Conservation (phyloP, 75 land plant genomes). For the Sequoia sempervirens region DNA sequence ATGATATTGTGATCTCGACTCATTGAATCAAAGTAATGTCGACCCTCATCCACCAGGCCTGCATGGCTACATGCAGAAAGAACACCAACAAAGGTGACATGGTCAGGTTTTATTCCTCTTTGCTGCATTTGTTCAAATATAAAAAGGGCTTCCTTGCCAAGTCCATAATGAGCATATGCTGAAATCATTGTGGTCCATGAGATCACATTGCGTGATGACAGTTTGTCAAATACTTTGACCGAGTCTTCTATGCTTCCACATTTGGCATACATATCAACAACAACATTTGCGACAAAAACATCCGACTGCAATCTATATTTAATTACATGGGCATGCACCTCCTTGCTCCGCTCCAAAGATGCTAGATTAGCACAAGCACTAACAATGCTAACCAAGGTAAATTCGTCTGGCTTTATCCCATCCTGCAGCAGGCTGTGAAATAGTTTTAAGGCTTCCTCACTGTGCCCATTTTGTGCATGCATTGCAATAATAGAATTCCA, state of each 20-base stretch:
- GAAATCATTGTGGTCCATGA: constrained; percentile 71
- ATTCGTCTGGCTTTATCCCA: constrained; percentile 39
- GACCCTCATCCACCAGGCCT: background rate
- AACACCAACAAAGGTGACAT: constrained; percentile 3
- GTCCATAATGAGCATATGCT: constrained; percentile 55
- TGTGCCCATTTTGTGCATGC: constrained; percentile 39
- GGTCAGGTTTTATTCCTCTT: background rate
- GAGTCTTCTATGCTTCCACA: constrained; percentile 47
- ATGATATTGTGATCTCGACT: constrained; percentile 23
- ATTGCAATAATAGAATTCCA: constrained; percentile 72
- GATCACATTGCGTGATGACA: constrained; percentile 55
- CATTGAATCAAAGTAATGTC: constrained; percentile 38
- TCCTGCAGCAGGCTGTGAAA: constrained; percentile 42
- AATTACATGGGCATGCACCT: constrained; percentile 39
- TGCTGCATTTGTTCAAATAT: background rate
- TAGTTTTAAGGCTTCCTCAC: constrained; percentile 22
- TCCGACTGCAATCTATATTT: constrained; percentile 24
- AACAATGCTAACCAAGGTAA: constrained; percentile 42
- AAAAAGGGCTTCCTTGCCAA: background rate
- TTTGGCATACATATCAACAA: constrained; percentile 71
- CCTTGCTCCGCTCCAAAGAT: constrained; percentile 20
- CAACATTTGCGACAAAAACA: background rate
- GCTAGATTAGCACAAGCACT: constrained; percentile 18
- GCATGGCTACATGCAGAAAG: constrained; percentile 3
- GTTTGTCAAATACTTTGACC: constrained; percentile 29